Evolutionary conservation across 2,329 filamentous ascomycete species (phyloP).

Genomic region (Colletotrichum paranaense): DNA sequence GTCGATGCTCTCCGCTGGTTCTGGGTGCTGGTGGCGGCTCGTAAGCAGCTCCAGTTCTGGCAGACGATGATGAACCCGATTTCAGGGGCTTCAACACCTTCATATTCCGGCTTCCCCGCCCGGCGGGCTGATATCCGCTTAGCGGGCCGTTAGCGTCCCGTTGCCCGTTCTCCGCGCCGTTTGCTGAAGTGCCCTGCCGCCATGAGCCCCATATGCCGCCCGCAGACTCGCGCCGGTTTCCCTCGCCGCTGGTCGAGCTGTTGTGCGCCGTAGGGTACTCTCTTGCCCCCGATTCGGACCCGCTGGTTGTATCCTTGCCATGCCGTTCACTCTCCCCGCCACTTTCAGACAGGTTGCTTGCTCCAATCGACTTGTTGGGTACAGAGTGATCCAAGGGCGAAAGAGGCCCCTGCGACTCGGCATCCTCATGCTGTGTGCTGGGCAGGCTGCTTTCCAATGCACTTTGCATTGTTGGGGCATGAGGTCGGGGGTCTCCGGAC

Average conservation of each 20-base stretch:
- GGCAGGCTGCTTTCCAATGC: constrained; percentile 37
- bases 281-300: constrained; percentile 26
- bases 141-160: constrained; percentile 63
- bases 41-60: constrained; percentile 62
- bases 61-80: constrained; percentile 60
- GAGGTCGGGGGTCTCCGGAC: constrained; percentile 47
- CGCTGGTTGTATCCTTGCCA: constrained; percentile 36
- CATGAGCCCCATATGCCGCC: constrained; percentile 77
- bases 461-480: constrained; percentile 36
- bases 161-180: constrained; percentile 63
- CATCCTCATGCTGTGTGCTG: constrained; percentile 43
- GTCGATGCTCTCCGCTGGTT: constrained; percentile 60
- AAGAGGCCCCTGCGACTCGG: constrained; percentile 41
- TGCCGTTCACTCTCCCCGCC: constrained; percentile 57
- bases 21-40: constrained; percentile 61
- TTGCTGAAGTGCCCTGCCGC: constrained; percentile 66
- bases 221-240: constrained; percentile 57
- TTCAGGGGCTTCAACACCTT: constrained; percentile 89
- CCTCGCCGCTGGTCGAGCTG: constrained; percentile 28
- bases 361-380: constrained; percentile 46
- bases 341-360: constrained; percentile 55
- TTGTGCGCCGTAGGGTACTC: constrained; percentile 6
- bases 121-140: constrained; percentile 77
- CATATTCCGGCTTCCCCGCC: constrained; percentile 77
- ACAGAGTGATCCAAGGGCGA: constrained; percentile 52